Base-by-base conservation (phyloP, 257 asterid species). In the Solanum chiquidenum region DNA sequence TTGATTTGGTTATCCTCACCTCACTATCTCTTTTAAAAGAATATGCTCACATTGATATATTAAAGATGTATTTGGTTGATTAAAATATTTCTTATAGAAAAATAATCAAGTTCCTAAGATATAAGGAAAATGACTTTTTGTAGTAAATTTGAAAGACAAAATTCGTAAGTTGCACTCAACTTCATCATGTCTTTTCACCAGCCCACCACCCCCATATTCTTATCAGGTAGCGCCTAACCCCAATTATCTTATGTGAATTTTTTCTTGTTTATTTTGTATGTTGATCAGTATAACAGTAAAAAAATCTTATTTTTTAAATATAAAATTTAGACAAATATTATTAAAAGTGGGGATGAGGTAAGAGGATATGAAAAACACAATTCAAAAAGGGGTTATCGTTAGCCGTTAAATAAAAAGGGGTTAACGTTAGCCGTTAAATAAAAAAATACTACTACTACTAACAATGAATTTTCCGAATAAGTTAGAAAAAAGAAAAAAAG, bases 261-360 rank as follows among this genome's bases (percentile, higher is more conserved):
- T 27, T 27, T 68, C 10, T 68, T 68, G 16, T 16, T 64, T 23
- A 64, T n/a, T 64, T 64, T 10, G 2, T 6, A 55, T 55, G 64
- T 62, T 23, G 71, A 21, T 62, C 13, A 2, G 5, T 21, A 58
- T 3, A 3, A 3, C 6, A 0, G 1, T 68, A 68, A 68, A 68
- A 68, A 11, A 1, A 16, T 0, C 0, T 16, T 66, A 12, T 25
- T 66, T 12, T 62, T 64, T 0, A 44, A 42, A 44, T 44, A 0
- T 44, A 64, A 64, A n/a, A 64, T 64, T 64, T 64, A 66, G 2
- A 66, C 0, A 66, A 1, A 12, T 5, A 66, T 10, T 25, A 25
- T 25, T 5, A 3, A 27, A 27, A 5, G 10, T 6, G 2, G 20
- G 2, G 20, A 14, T 27, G 35, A 3, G 3, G 10, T 68, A 12